Conservation (phyloP, 75 land plant species). For the Chamaecyparis obtusa region DNA sequence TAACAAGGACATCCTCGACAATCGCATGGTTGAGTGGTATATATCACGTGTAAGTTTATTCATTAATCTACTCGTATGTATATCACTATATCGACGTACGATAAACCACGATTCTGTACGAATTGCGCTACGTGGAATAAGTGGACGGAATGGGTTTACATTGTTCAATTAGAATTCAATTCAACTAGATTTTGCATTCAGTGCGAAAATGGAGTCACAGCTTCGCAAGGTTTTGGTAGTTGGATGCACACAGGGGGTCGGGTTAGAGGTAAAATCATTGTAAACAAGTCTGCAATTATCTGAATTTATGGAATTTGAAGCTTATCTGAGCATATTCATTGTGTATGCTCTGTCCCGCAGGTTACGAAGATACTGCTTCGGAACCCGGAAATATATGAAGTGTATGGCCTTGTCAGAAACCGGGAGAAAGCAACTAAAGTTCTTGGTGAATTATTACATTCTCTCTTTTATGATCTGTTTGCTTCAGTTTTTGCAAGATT, state of each 20-base stretch:
- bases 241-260: slow-evolving; percentile 8
- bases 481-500: not conserved
- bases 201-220: not conserved
- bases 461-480: not conserved
- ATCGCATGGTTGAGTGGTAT: no score
- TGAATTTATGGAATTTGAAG: not conserved
- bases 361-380: slow-evolving; percentile 27
- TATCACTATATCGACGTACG: no score
- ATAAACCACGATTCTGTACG: no score
- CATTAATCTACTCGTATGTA: no score
- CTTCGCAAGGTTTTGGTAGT: not conserved
- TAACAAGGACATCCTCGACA: no score
- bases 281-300: not conserved
- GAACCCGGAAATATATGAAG: slow-evolving; percentile 20
- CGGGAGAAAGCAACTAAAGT: slow-evolving; percentile 29
- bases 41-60: no score
- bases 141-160: no score
- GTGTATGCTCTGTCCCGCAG: slow-evolving; percentile 16
- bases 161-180: no score
- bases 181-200: not conserved
- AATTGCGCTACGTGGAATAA: no score
- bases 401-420: slow-evolving; percentile 34
- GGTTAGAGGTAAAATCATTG: slow-evolving; percentile 2
- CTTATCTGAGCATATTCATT: not conserved
- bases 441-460: slow-evolving; percentile 6